Evolutionary conservation across 1,284 basidiomycete genomes (phyloP).

Genomic region (Papiliotrema flavescens): DNA sequence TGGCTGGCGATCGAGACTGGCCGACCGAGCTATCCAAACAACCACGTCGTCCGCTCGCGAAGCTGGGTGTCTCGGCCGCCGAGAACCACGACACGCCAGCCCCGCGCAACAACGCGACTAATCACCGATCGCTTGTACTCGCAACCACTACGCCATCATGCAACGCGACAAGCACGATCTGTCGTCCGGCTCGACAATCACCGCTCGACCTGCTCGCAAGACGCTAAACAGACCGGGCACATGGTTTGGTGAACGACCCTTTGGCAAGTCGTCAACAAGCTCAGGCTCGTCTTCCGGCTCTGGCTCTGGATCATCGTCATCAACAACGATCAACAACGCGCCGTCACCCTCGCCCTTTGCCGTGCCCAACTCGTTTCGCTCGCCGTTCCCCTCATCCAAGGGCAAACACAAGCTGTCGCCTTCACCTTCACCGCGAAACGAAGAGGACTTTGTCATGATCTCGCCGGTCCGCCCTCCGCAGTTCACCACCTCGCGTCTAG

Average conservation of each 20-base stretch:
- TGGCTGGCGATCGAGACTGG: neutral
- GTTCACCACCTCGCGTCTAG: neutral
- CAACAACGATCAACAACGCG: neutral
- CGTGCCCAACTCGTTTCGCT: constrained; percentile 14
- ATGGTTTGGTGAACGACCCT: constrained; percentile 20
- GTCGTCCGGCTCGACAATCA: neutral
- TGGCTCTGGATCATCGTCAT: neutral
- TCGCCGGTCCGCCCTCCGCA: constrained; percentile 29
- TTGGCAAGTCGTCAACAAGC: constrained; percentile 13
- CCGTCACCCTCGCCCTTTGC: constrained; percentile 9
- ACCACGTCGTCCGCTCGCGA: neutral
- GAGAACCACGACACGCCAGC: neutral
- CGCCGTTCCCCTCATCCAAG: constrained; percentile 28
- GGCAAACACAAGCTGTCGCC: constrained; percentile 45
- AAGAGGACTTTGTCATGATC: constrained; percentile 47
- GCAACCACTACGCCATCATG: no score
- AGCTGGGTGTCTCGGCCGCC: neutral
- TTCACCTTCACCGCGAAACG: constrained; percentile 37
- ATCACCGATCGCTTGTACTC: neutral
- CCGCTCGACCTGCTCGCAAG: neutral
- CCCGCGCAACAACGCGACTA: neutral
- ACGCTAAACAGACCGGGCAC: constrained; percentile 23
- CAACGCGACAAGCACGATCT: neutral
- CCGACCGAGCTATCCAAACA: neutral
- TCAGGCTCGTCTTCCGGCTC: neutral